Percentiles rank a stretch among this genome's conserved stretches.
These are phyloP conservation scores for Nicotiana rustica DNA, from an alignment of 305 asterid species.

Conservation along the genomic window DNA sequence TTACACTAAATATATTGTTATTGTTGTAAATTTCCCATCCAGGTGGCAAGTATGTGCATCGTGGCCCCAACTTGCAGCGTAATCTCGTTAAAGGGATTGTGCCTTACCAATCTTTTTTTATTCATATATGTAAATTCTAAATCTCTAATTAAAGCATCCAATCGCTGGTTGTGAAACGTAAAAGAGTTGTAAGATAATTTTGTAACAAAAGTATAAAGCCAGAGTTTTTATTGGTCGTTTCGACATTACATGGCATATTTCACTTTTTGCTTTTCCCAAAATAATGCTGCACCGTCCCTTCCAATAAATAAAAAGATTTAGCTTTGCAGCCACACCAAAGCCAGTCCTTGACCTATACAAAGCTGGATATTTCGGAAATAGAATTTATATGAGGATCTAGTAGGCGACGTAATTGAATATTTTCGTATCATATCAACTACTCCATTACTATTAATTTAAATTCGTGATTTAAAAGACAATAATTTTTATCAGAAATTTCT, in stretches of 20 bases:
- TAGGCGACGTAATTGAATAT: background rate
- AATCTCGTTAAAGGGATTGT: too few species aligned
- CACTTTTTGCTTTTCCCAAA: background rate
- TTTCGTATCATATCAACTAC: background rate
- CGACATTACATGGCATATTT: background rate
- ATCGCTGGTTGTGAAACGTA: too few species aligned
- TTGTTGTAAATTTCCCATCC: too few species aligned
- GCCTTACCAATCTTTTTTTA: too few species aligned
- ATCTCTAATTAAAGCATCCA: too few species aligned
- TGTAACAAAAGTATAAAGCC: background rate
- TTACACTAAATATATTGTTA: too few species aligned
- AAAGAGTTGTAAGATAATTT: too few species aligned
- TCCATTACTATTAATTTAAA: background rate
- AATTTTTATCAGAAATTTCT: too few species aligned
- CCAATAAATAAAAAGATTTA: background rate
- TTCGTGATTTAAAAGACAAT: too few species aligned
- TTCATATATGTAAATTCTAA: too few species aligned
- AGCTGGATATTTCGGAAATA: background rate
- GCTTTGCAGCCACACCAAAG: background rate
- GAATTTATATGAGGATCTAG: background rate
- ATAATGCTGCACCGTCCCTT: background rate
- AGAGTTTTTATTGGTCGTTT: background rate
- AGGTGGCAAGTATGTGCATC: too few species aligned
- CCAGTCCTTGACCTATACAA: background rate
- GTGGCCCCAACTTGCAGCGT: too few species aligned